These are phyloP conservation scores for Pleurostoma richardsiae DNA, from an alignment of 2,329 filamentous ascomycete genomes.

Conservation along the genomic window DNA sequence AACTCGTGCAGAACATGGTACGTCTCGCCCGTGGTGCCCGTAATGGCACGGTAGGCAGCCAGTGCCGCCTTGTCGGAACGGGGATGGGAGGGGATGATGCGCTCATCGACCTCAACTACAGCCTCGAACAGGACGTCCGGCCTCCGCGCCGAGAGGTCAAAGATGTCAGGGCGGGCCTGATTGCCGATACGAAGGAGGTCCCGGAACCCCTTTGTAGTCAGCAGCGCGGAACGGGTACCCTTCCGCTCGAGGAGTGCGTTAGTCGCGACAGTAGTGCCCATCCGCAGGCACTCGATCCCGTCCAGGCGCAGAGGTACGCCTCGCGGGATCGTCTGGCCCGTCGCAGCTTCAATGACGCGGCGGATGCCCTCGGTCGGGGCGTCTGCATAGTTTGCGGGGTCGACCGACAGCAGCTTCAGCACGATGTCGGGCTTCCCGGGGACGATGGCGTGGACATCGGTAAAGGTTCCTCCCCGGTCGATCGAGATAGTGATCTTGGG, in stretches of 20 bases:
- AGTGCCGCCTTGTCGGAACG: constrained; percentile 29
- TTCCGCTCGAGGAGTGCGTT: constrained; percentile 63
- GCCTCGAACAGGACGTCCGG: constrained; percentile 59
- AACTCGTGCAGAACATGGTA: constrained; percentile 17
- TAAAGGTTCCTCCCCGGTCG: constrained; percentile 67
- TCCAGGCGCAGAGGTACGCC: constrained; percentile 17
- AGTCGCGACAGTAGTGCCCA: constrained; percentile 68
- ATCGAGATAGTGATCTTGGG: constrained; percentile 15
- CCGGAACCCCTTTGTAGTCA: constrained; percentile 62
- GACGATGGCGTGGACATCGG: constrained; percentile 62
- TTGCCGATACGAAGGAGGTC: constrained; percentile 65
- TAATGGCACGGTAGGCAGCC: constrained; percentile 27
- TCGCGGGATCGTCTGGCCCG: constrained; percentile 47
- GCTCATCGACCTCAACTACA: constrained; percentile 43
- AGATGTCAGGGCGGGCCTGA: constrained; percentile 61
- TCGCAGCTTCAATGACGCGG: constrained; percentile 59
- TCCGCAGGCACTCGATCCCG: constrained; percentile 51
- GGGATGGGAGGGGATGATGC: constrained; percentile 2
- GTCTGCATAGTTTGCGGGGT: constrained; percentile 66
- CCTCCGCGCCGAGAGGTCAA: constrained; percentile 59
- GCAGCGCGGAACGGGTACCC: constrained; percentile 59
- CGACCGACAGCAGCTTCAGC: constrained; percentile 71
- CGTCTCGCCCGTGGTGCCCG: constrained; percentile 18
- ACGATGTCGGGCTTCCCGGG: constrained; percentile 63
- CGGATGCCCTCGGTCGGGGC: constrained; percentile 68